Percentiles rank a stretch among this genome's conserved stretches.
Evolutionary conservation across 2,329 filamentous ascomycete genomes (phyloP).

Genomic region (Aspergillus sp.): DNA sequence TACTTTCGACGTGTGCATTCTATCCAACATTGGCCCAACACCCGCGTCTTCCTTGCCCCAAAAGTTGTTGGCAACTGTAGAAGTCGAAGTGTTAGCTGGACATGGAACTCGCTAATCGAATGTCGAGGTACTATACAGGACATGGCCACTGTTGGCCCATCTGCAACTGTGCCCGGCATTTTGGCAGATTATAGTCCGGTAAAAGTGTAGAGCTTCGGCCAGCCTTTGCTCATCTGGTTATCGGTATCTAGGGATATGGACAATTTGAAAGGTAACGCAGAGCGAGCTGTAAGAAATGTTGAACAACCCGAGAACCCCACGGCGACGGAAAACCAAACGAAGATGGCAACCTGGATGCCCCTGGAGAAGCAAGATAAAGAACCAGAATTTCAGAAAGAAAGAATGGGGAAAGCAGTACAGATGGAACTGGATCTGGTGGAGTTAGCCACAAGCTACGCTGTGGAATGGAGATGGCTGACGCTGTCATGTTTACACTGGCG

Average conservation of each 20-base stretch:
- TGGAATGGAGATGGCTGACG: slow-evolving; percentile 20
- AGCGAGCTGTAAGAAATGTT: slow-evolving; percentile 8
- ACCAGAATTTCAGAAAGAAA: slow-evolving; percentile 5
- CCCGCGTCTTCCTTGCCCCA: slow-evolving; percentile 99
- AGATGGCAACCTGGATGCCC: slow-evolving; percentile 11
- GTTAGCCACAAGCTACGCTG: slow-evolving; percentile 20
- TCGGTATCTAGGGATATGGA: slow-evolving; percentile 17
- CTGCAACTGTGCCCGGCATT: slow-evolving; percentile 65
- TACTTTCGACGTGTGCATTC: slow-evolving; percentile 91
- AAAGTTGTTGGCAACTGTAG: slow-evolving; percentile 90
- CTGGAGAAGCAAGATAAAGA: slow-evolving; percentile 12
- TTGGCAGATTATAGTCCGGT: slow-evolving; percentile 24
- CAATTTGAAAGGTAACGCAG: slow-evolving; percentile 11
- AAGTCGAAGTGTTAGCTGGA: slow-evolving; percentile 9
- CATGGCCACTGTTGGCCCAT: slow-evolving; percentile 66
- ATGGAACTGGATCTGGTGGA: slow-evolving; percentile 25
- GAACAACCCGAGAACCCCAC: neutral
- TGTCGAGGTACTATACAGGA: slow-evolving; percentile 57
- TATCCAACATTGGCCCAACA: slow-evolving; percentile 84
- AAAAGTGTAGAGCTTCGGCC: slow-evolving; percentile 35
- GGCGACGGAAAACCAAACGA: slow-evolving; percentile 7
- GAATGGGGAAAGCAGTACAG: slow-evolving; percentile 17
- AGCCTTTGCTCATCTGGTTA: slow-evolving; percentile 38
- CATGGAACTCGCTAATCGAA: neutral
- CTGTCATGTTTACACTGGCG: slow-evolving; percentile 28